Base-by-base conservation (phyloP, 169 alveolate species). In the Cyclospora cayetanensis region DNA sequence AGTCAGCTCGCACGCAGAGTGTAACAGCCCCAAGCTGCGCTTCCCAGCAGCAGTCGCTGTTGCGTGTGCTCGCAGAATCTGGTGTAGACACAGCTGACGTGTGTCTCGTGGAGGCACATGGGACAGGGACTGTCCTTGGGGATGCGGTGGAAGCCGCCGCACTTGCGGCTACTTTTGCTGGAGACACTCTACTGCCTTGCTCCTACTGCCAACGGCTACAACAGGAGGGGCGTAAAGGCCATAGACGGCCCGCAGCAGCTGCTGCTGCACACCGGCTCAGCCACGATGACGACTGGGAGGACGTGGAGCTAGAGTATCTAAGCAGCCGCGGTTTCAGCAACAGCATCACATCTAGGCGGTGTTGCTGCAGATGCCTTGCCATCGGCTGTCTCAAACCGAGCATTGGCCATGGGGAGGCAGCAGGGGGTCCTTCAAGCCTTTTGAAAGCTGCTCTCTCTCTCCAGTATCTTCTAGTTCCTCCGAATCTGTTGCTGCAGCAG, bases 331-430 rank as follows among this genome's bases (percentile, higher is more conserved):
- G n/a, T n/a, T n/a, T n/a, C n/a, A 46, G 60, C 60, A 46, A 15
- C 60, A 46, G 60, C 60, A 46, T 46, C 60, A 46, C n/a, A 7
- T 11, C n/a, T 15, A 46, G 60, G n/a, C 7, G 60, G 15, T 46
- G 60, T 46, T 46, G 60, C 60, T 46, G 60, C 60, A 7, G 34
- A 42, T 93, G 93, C 18, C 68, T 94, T 4, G 80, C 90, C 41
- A 42, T 94, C 31, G 96, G 96, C 35, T 95, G 96, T 29, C 72
- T 93, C 50, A 95, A 95, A 85, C 93, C 95, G 27, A 95, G 94
- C 91, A 31, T 95, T 31, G 97, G 97, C 3, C 97, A 95, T 55
- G 63, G 91, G 35, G 97, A 95, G 86, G 97, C 95, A 15, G 96
- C 97, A 55, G 95, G 96, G 2, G 97, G 97, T 9, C 70, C 94